Base-by-base conservation (phyloP, 2,329 filamentous ascomycete species). In the Byssothecium circinans region DNA sequence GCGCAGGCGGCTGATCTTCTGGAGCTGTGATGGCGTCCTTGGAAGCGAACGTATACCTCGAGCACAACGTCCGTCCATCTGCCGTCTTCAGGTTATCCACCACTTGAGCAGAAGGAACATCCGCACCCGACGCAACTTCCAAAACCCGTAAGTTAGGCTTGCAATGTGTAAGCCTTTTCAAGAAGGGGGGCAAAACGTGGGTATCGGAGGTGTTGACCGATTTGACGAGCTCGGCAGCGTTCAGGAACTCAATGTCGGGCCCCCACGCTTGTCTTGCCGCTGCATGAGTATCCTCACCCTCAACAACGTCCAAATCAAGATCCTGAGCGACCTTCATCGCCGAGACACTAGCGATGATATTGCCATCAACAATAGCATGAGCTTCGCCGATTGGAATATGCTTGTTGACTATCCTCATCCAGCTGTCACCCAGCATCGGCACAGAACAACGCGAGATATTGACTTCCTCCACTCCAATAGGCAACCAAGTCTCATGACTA, bases 41-140 rank as follows among this genome's bases (percentile, higher is more conserved):
- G 3, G 38, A 34, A 33, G 33, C 42, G 27, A 34, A 53, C 18
- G 18, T 50, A 27, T 19, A 41, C 14, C 20, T 36, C 11, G 27
- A 40, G 14, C 7, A 30, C 10, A 20, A 8, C 19, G 17, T 3
- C 15, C 18, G 17, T 2, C 17, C 17, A 22, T 37, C 33, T 4
- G 33, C 5, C 14, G 2, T 4, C 2, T 1, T 6, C 8, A 59
- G 27, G 3, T 23, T 17, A 8, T 38, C 8, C 12, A 57, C n/a
- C 5, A 57, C 29, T 3, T 2, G 11, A 6, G 17, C 37, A 3
- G 54, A 52, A 4, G 46, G 23, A 10, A 18, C 40, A 3, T 47
- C 47, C 1, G 50, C 43, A 8, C 52, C 50, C 3, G 50, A 53
- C 0, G 54, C 54, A 5, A 57, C 23, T 33, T 39, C 36, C 18